These are phyloP conservation scores for Monilinia fructigena DNA, from an alignment of 2,329 filamentous ascomycete genomes.

Conservation along the genomic window DNA sequence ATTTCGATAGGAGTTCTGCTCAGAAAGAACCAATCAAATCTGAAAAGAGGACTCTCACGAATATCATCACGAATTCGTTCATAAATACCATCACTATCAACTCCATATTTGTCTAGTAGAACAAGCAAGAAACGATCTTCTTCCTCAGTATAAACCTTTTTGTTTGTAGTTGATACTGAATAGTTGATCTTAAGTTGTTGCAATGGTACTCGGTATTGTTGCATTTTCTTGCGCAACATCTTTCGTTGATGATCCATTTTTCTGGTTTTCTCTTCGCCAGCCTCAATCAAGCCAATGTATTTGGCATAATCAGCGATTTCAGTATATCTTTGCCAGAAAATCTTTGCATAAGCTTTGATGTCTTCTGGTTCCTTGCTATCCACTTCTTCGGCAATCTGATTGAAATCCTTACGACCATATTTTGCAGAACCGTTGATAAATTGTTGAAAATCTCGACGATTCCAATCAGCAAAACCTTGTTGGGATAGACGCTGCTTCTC, in stretches of 20 bases:
- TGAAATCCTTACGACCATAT: conserved; percentile 83
- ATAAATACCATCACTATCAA: conserved; percentile 87
- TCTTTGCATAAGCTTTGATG: conserved; percentile 86
- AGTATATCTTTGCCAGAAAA: conserved; percentile 93
- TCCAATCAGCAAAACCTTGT: conserved; percentile 92
- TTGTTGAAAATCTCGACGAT: conserved; percentile 95
- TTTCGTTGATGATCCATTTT: conserved; percentile 91
- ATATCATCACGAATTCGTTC: conserved; percentile 98
- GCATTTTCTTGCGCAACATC: conserved; percentile 91
- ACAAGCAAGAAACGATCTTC: conserved; percentile 95
- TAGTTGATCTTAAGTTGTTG: conserved; percentile 99
- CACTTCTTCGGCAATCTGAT: conserved; percentile 81
- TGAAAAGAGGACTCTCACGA: conserved; percentile 87
- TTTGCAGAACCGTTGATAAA: conserved; percentile 95
- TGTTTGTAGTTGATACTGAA: conserved; percentile 97
- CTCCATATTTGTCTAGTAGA: conserved; percentile 85
- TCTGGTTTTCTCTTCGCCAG: conserved; percentile 84
- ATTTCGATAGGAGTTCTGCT: conserved; percentile 92
- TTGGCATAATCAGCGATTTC: conserved; percentile 89
- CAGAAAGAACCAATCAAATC: conserved; percentile 99
- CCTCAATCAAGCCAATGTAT: conserved; percentile 84
- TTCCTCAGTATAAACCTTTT: conserved; percentile 98
- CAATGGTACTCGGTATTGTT: conserved; percentile 92
- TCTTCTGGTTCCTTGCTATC: conserved; percentile 86
- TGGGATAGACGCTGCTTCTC: conserved; percentile 80